phyloP scores from a whole-genome alignment of 257 asterid species.

The Solanum paucissectum region DNA sequence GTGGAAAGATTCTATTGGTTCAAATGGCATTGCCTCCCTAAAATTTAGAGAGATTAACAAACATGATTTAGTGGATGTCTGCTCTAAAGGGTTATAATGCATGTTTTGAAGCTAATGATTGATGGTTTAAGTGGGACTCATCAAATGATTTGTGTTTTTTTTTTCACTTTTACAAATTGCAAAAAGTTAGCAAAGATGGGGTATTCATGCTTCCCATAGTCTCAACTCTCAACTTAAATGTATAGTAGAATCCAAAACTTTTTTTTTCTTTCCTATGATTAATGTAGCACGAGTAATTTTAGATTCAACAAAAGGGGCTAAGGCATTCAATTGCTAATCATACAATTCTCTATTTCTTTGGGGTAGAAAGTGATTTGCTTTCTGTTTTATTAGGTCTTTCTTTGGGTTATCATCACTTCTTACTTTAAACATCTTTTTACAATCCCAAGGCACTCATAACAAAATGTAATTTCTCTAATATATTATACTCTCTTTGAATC shows the following conservation, averaged over 20 bases:
- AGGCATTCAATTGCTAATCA: background rate
- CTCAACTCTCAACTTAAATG: background rate
- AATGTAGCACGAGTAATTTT: background rate
- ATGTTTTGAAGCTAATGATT: background rate
- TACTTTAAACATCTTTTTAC: background rate
- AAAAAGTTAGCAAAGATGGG: background rate
- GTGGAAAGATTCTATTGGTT: background rate
- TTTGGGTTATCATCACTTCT: background rate
- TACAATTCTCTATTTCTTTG: background rate
- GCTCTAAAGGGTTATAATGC: background rate
- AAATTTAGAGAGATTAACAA: conserved; percentile 9
- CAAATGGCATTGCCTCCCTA: background rate
- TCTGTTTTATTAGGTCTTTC: background rate
- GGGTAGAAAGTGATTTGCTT: background rate
- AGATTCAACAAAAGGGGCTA: background rate
- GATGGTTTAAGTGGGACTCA: background rate
- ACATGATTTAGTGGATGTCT: background rate
- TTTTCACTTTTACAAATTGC: background rate
- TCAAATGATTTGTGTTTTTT: background rate
- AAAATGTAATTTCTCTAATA: background rate
- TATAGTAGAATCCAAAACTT: background rate
- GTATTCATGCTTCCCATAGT: background rate
- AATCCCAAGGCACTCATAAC: background rate
- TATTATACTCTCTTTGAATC: background rate
- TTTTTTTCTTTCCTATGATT: background rate